Base-by-base conservation (phyloP, 257 asterid species). In the Gentiana macrophylla region DNA sequence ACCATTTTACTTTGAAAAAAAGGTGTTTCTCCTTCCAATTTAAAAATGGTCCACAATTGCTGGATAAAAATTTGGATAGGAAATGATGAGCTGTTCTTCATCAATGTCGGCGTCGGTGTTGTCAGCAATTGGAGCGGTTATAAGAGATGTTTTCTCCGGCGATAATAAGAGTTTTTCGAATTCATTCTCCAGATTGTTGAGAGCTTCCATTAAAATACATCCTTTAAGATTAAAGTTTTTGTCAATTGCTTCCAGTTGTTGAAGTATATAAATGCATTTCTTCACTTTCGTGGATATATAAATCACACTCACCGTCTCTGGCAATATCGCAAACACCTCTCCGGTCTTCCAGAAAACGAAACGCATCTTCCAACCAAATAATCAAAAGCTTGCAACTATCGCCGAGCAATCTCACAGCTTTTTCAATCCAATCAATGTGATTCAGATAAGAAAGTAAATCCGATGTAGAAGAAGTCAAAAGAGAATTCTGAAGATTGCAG, bases 351-450 rank as follows among this genome's bases (percentile, higher is more conserved):
- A 15, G 24, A 15, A 15, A 15, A 15, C 24, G 24, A 15, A 15
- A 15, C 24, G 0, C 24, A 15, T 15, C 24, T 15, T 15, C 24
- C 24, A 15, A 15, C 24, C 24, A 15, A 15, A 15, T 15, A 15
- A 15, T 15, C 24, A 15, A 15, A 15, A 15, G 24, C 24, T 15
- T 15, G 24, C 24, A 15, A 15, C 24, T n/a, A n/a, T n/a, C 78
- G 2, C 75, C 67, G 10, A 91, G 95, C 60, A 91, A 86, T 71
- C 78, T 64, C 6, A 79, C 65, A 3, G 95, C 84, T 54, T 81
- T 92, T 55, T 77, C 70, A 56, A 81, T 83, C 57, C 80, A 70
- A 64, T 69, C 77, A 60, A 84, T 49, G 6, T 61, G 64, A 1
- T 61, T 15, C 2, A 90, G 54, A 55, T 74, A 79, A 12, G 53